Base-by-base conservation (phyloP, 192 early-diverging fungal genomes). In the Coemansia sp. region DNA sequence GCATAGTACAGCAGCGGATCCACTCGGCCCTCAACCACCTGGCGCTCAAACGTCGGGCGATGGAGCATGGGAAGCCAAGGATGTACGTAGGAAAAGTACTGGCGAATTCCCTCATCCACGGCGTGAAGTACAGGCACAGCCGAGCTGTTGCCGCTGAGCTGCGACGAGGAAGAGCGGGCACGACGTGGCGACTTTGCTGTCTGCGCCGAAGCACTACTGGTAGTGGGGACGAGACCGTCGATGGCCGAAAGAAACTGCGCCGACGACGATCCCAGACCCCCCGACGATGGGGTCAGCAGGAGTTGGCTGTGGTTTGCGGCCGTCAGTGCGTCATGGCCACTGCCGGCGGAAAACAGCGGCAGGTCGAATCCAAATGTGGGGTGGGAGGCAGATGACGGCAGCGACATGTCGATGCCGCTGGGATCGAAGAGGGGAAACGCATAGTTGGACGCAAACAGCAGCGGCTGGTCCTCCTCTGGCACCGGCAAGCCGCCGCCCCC, bases 11-110 rank as follows among this genome's bases (percentile, higher is more conserved):
- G 58, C 0, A 69, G 22, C 3, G 43, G 56, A 26, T 76, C 73
- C 10, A 69, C 73, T 1, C 29, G 8, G 18, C 66, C 73, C 0
- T 69, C 62, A 8, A 30, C 31, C 13, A 76, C 43, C 48, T 69
- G 65, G 15, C 45, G 53, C 42, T 76, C 73, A 51, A 76, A 76
- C 18, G 73, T 69, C 29, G 66, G 73, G 18, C 62, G 61, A 35
- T 76, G 73, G 7, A 76, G 73, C 9, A 76, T 56, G 5, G 73
- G 73, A 27, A 76, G 40, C 73, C 73, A 76, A 23, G 73, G 73
- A 33, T 76, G 73, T 42, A 76, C 73, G 15, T 65, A 76, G 4
- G 53, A 27, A 58, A 76, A 76, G 46, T 76, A 76, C 46, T 47
- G 40, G 2, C 41, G 51, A 15, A 76, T 48, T 1, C 61, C 61